A percentile compares a stretch with the other conserved stretches of the same genome.
phyloP scores from a whole-genome alignment of 495 filamentous ascomycete genomes.

The Talaromyces ruber region DNA sequence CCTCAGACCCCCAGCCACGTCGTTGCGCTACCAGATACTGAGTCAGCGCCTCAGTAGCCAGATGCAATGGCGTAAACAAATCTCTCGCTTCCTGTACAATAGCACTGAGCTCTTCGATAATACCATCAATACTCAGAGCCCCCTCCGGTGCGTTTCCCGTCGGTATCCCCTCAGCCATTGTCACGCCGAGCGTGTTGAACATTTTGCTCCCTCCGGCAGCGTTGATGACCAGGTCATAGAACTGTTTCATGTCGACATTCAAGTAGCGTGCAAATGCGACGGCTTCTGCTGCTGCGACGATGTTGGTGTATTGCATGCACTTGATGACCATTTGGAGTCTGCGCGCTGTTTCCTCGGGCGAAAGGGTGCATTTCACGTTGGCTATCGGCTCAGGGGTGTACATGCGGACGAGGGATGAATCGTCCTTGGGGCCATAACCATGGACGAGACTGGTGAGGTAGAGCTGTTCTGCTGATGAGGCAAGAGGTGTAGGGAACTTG shows the following conservation, averaged over 20 bases:
- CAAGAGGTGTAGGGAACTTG: slow-evolving; percentile 61
- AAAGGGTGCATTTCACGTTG: slow-evolving; percentile 19
- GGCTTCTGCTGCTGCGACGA: slow-evolving; percentile 57
- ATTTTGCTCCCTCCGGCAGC: slow-evolving; percentile 61
- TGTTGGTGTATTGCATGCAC: slow-evolving; percentile 54
- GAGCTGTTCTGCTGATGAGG: slow-evolving; percentile 60
- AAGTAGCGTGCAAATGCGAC: slow-evolving; percentile 56
- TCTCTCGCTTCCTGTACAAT: slow-evolving; percentile 51
- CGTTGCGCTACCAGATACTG: slow-evolving; percentile 27
- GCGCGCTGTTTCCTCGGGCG: slow-evolving; percentile 20
- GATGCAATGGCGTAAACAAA: slow-evolving; percentile 29
- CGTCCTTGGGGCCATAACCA: slow-evolving; percentile 59
- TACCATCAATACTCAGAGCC: slow-evolving; percentile 42
- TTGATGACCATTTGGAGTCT: slow-evolving; percentile 46
- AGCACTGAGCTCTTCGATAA: slow-evolving; percentile 49
- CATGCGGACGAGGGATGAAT: slow-evolving; percentile 59
- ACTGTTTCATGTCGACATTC: slow-evolving; percentile 54
- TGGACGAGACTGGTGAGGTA: slow-evolving; percentile 52
- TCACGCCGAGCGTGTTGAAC: slow-evolving; percentile 47
- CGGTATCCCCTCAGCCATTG: slow-evolving; percentile 37
- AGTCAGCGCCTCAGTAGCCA: slow-evolving; percentile 34
- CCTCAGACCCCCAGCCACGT: slow-evolving; percentile 21
- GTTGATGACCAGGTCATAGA: slow-evolving; percentile 58
- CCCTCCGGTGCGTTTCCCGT: slow-evolving; percentile 17
- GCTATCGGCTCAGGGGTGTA: slow-evolving; percentile 38